phyloP scores from a whole-genome alignment of 345 rosid genomes.

The Laguncularia racemosa region DNA sequence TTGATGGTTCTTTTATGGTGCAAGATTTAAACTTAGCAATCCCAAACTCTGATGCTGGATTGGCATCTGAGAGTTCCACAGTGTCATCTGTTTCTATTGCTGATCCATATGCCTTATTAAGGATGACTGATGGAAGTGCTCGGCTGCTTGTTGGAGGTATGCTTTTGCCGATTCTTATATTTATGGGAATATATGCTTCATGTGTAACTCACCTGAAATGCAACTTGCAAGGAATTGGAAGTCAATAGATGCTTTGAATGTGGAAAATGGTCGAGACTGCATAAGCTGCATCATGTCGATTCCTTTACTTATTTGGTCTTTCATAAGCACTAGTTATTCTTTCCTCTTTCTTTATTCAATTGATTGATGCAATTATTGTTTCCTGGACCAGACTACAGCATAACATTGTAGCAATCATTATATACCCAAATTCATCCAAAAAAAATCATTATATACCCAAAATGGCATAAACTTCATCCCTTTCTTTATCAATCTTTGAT shows the following conservation, averaged over 20 bases:
- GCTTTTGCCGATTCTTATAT: background rate
- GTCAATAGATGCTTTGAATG: background rate
- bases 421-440: too few species aligned
- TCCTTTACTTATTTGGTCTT: too few species aligned
- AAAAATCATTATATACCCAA: too few species aligned
- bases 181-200: background rate
- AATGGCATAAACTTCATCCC: too few species aligned
- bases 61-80: slow-evolving; percentile 57
- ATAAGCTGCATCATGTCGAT: background rate
- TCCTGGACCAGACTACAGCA: too few species aligned
- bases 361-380: too few species aligned
- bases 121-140: slow-evolving; percentile 87
- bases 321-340: too few species aligned
- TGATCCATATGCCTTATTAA: slow-evolving; percentile 82
- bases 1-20: slow-evolving; percentile 96
- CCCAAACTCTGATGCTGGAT: slow-evolving; percentile 56
- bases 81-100: slow-evolving; percentile 84
- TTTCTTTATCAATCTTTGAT: too few species aligned
- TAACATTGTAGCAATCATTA: too few species aligned
- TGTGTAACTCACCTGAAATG: background rate
- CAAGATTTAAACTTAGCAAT: slow-evolving; percentile 79
- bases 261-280: background rate
- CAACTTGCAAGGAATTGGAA: too few species aligned
- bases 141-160: slow-evolving; percentile 93
- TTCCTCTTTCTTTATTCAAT: too few species aligned